These are phyloP conservation scores for Scenedesmus sp. DNA, from an alignment of 163 green algal species.

Conservation along the genomic window DNA sequence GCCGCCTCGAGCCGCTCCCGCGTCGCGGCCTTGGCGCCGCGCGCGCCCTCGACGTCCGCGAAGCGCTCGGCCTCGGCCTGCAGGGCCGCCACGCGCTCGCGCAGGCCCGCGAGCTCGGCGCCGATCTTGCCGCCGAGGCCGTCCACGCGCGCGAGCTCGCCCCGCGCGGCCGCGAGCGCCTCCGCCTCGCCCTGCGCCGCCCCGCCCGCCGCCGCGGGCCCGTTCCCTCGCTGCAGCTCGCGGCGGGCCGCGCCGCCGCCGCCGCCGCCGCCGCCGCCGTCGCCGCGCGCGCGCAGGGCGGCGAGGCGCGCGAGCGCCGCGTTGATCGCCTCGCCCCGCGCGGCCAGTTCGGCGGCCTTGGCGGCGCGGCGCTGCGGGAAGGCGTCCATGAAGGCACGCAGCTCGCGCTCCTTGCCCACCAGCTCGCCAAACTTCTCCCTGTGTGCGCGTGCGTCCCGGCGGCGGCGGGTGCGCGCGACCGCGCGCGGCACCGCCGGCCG, in stretches of 20 bases:
- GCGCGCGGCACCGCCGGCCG: too few relatives aligned
- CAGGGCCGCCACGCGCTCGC: conserved; percentile 56
- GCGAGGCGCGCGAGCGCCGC: conserved; percentile 58
- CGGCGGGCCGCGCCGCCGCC: conserved; percentile 30
- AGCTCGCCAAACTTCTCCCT: conserved; percentile 72
- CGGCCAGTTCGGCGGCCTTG: conserved; percentile 53
- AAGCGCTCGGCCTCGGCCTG: conserved; percentile 58
- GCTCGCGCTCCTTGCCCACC: conserved; percentile 67
- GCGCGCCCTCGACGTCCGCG: conserved; percentile 45
- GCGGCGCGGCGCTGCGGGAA: conserved; percentile 59
- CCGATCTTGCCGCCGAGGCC: conserved; percentile 76
- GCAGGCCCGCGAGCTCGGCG: conserved; percentile 64
- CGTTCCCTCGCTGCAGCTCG: too few relatives aligned
- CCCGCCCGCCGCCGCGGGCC: too few relatives aligned
- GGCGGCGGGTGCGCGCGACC: too few relatives aligned
- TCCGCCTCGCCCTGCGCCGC: conserved; percentile 53
- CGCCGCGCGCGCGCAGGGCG: conserved; percentile 48
- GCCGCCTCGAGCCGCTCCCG: neutral
- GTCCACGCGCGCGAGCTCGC: conserved; percentile 74
- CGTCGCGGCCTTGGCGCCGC: conserved; percentile 4
- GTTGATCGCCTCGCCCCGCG: conserved; percentile 60
- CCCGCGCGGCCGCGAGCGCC: conserved; percentile 59
- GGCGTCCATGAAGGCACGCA: conserved; percentile 71
- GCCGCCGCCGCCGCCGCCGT: conserved; percentile 59
- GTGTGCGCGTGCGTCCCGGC: too few relatives aligned